Evolutionary conservation across 345 rosid species (phyloP), one percentile per base, ranked within the genome.

Genomic region (Aegle marmelos): DNA sequence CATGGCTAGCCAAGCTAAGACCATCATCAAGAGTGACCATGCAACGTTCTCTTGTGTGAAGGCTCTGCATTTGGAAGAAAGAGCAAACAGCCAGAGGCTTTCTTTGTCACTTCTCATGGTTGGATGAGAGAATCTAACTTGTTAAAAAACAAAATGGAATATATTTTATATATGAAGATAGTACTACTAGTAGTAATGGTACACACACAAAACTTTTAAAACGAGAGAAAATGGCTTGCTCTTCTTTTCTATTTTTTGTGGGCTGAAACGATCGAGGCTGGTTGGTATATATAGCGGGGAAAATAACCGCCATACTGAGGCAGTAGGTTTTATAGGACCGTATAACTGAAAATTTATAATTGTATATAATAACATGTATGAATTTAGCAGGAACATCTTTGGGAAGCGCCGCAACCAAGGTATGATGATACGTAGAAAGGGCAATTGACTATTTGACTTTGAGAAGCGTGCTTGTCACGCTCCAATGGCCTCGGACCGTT

Each of bases 61-160:
- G 66, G 75, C 83, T 63, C 82, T 77, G 79, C 91, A 90, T 89
- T 89, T 89, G 76, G 94, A 86, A 21, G 87, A 81, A 37, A 92
- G 88, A 64, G 89, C 91, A 68, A 89, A 83, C 68, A 86, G 67
- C 78, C 89, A 82, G 30, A 84, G 80, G 71, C 82, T 80, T 56
- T 89, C 90, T 67, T 85, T 80, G 78, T 84, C 77, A 10, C 86
- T 84, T 72, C 84, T 87, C 92, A 87, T 89, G 54, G 74, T 71
- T 64, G 81, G 81, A 14, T 45, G 50, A 13, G 16, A 45, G 17
- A 45, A 45, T 28, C 19, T n/a, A 34, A 13, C 5, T 45, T 45
- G 9, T 10, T 22, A 4, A 6, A 16, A 53, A 16, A 53, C 10
- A 25, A 74, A 21, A 28, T 19, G 57, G 50, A 45, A 45, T 11